Evolutionary conservation across 108 stramenopile species (phyloP), one percentile per base, ranked within the genome.

Genomic region (Stephanodiscus triporus): DNA sequence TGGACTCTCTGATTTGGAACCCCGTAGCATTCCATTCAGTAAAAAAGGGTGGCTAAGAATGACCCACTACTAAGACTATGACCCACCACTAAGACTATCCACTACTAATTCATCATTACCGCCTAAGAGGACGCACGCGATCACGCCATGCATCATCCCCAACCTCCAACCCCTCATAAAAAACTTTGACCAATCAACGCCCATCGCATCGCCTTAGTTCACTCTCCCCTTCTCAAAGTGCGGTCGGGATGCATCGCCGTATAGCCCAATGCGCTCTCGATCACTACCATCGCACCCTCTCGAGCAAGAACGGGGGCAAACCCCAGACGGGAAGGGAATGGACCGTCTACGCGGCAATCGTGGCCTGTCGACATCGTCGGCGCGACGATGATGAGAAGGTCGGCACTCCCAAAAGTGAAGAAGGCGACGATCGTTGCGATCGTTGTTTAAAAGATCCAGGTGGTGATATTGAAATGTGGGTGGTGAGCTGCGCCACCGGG

Each of bases 311-410:
- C 34, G 86, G 87, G 55, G 90, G 88, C 0, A 95, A 92, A 68
- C 91, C 94, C n/a, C 85, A 85, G 61, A 20, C 49, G 13, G 63
- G 77, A 20, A 50, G 68, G 40, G 95, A 96, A 84, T 96, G 91
- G 92, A 94, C 93, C 0, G 92, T 93, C 9, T 94, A 84, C 77
- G 88, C 91, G 34, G 90, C 95, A 23, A 83, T 96, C n/a, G 89
- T 96, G 5, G 91, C 90, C 17, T 68, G 45, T 43, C 66, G 65
- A 54, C 68, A 43, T 6, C 34, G 53, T 60, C 40, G 30, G 43
- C 4, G 10, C 36, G 43, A 30, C 27, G 34, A 34, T 8, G 30
- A 20, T 34, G 59, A 58, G 7, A 20, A 4, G 47, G 48, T 23
- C 50, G 43, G 9, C 43, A 1, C 43, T 16, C 2, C 43, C 36